phyloP scores from a whole-genome alignment of 2,329 filamentous ascomycete species.

The Ambrosiella cleistominuta region DNA sequence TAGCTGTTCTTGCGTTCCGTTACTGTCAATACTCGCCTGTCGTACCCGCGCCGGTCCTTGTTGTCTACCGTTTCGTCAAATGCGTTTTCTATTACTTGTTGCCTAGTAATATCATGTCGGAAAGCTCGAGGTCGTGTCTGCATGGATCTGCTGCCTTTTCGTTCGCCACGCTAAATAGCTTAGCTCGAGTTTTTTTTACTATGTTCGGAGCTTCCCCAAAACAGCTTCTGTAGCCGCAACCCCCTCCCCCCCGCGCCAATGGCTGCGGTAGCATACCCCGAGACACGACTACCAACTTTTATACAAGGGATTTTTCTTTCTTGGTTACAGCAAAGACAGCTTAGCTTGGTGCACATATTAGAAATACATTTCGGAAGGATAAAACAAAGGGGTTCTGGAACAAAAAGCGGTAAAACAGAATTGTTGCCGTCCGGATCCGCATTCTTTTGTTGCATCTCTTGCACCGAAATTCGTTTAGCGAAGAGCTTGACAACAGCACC shows the following conservation, averaged over 20 bases:
- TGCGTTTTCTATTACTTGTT: neutral
- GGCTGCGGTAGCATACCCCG: neutral
- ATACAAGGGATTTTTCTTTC: neutral
- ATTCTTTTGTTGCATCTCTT: no score
- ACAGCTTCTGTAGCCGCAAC: constrained; percentile 3
- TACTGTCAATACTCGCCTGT: neutral
- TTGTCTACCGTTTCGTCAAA: neutral
- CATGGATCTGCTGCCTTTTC: neutral
- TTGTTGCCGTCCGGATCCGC: neutral
- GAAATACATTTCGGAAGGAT: neutral
- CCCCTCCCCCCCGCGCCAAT: neutral
- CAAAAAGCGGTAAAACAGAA: neutral
- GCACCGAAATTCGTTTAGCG: no score
- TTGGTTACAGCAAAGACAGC: no score
- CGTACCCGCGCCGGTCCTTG: neutral
- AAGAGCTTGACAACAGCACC: neutral
- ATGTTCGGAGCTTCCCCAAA: constrained; percentile 11
- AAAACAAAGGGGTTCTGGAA: neutral
- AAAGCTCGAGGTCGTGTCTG: neutral
- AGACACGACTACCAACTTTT: neutral
- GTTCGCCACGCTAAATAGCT: neutral
- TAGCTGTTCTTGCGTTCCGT: neutral
- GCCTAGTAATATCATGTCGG: neutral
- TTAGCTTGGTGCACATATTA: neutral
- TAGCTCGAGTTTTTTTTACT: neutral